phyloP scores from a whole-genome alignment of 2,329 filamentous ascomycete genomes.

The Chrysoporthe deuterocubensis region DNA sequence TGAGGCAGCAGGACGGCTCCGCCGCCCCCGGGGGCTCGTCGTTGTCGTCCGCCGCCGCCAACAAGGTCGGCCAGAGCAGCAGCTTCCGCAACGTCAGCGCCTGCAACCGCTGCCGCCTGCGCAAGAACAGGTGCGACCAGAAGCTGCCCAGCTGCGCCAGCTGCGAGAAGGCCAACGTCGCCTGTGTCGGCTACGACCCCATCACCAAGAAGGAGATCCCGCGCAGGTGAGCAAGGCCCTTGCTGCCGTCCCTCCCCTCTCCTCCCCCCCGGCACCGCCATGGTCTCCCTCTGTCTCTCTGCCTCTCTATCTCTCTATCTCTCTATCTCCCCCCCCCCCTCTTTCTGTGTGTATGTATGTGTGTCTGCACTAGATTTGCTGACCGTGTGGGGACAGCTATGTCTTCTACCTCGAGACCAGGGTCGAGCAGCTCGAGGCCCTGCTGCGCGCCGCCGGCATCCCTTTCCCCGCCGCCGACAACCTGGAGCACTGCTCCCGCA shows the following conservation, averaged over 20 bases:
- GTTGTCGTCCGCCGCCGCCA: slow-evolving; percentile 15
- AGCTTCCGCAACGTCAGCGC: slow-evolving; percentile 88
- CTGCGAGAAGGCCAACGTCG: slow-evolving; percentile 89
- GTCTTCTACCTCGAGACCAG: slow-evolving; percentile 93
- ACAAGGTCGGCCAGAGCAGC: slow-evolving; percentile 61
- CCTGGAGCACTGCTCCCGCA: slow-evolving; percentile 67
- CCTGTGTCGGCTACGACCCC: slow-evolving; percentile 93
- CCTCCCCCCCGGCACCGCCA: too few species aligned
- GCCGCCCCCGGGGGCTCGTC: slow-evolving; percentile 33
- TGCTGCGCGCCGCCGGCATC: slow-evolving; percentile 72
- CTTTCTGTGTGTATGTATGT: too few species aligned
- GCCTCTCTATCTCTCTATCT: too few species aligned
- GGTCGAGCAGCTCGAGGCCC: slow-evolving; percentile 78
- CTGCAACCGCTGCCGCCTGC: slow-evolving; percentile 87
- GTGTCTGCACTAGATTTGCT: background rate
- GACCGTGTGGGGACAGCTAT: slow-evolving; percentile 60
- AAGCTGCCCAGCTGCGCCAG: slow-evolving; percentile 86
- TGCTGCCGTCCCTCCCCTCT: slow-evolving; percentile 42
- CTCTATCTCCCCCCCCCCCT: background rate
- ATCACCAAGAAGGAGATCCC: slow-evolving; percentile 97
- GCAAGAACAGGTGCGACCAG: slow-evolving; percentile 96
- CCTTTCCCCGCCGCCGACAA: slow-evolving; percentile 71
- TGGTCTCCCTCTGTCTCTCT: background rate
- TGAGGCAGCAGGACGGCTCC: slow-evolving; percentile 20
- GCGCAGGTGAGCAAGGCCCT: slow-evolving; percentile 64